phyloP scores from a whole-genome alignment of 495 filamentous ascomycete species.

The Letharia lupina region DNA sequence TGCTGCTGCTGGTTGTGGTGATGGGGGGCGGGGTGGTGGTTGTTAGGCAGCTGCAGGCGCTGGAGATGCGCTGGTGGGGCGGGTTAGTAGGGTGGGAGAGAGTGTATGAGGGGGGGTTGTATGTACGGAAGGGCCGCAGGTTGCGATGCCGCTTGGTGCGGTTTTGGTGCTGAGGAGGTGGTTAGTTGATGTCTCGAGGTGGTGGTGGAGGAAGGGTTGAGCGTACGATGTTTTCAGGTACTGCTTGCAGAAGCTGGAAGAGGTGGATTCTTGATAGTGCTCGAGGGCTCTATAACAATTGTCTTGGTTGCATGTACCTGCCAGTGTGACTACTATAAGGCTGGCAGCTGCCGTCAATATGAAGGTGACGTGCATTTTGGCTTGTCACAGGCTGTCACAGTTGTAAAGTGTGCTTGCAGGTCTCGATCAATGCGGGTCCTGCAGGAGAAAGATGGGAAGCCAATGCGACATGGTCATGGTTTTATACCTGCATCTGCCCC shows the following conservation, averaged over 20 bases:
- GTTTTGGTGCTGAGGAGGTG: background rate
- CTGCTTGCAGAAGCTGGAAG: slow-evolving; percentile 6
- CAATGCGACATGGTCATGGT: background rate
- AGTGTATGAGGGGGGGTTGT: background rate
- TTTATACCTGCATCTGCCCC: background rate
- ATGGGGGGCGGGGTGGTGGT: too few relatives aligned
- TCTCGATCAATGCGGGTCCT: background rate
- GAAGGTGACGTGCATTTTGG: background rate
- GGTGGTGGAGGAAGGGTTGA: background rate
- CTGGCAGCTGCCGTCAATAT: background rate
- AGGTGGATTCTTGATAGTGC: background rate
- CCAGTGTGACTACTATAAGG: background rate
- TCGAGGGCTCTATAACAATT: slow-evolving; percentile 7
- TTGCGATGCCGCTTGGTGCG: background rate
- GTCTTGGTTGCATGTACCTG: slow-evolving; percentile 1
- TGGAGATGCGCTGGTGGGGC: slow-evolving; percentile 5
- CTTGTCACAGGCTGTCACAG: background rate
- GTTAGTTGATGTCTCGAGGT: background rate
- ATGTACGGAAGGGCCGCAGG: background rate
- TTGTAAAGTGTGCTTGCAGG: background rate
- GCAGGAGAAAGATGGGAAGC: background rate
- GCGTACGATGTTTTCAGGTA: slow-evolving; percentile 7
- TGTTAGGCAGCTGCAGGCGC: slow-evolving; percentile 9
- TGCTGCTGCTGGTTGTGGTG: background rate
- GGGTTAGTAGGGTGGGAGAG: background rate